Percentiles rank a stretch among this genome's conserved stretches.
Conservation (phyloP, 2,329 filamentous ascomycete species). For the Thelonectria olida region DNA sequence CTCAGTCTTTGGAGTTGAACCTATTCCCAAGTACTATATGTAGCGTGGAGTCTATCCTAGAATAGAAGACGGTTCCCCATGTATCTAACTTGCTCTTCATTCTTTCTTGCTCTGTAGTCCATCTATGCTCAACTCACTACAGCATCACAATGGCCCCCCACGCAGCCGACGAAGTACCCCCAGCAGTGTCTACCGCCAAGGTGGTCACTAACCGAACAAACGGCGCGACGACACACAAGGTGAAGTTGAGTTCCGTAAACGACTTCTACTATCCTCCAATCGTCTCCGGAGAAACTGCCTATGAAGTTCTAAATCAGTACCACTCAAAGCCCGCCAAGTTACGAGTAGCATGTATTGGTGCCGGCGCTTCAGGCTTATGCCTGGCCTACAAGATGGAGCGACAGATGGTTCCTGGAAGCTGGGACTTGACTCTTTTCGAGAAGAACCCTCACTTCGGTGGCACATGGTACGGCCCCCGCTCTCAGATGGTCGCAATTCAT, state of each 20-base stretch:
- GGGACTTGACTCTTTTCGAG: constrained; percentile 45
- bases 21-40: constrained; percentile 11
- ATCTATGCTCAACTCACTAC: neutral
- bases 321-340: constrained; percentile 48
- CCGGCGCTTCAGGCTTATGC: constrained; percentile 41
- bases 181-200: constrained; percentile 12
- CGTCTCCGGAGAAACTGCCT: constrained; percentile 33
- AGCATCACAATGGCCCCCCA: constrained; percentile 22
- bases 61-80: neutral
- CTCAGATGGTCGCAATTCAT: no score
- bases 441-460: constrained; percentile 53
- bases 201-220: constrained; percentile 1
- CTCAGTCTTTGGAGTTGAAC: neutral
- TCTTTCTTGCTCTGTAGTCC: neutral
- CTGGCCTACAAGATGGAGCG: constrained; percentile 44
- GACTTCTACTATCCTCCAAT: constrained; percentile 40
- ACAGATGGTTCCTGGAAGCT: constrained; percentile 40
- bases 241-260: constrained; percentile 16
- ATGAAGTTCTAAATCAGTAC: constrained; percentile 43
- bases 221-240: constrained; percentile 6
- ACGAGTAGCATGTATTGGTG: constrained; percentile 43
- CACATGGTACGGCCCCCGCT: constrained; percentile 53
- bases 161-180: constrained; percentile 13
- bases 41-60: neutral
- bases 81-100: neutral